These are phyloP conservation scores for Euphorbia peplus DNA, from an alignment of 345 rosid genomes.

Conservation along the genomic window DNA sequence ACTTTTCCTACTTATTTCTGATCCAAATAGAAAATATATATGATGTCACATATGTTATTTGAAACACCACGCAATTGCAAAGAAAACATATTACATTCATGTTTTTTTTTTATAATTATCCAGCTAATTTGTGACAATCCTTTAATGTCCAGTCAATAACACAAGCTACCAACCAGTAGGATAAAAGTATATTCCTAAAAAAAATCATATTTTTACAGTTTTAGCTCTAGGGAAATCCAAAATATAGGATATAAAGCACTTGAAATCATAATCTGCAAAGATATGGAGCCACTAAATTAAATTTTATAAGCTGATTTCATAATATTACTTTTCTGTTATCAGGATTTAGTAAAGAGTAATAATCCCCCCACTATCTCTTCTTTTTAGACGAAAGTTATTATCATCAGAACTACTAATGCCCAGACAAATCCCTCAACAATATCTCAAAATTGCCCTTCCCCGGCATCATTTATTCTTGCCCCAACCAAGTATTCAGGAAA, in stretches of 20 bases:
- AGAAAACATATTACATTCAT: not conserved
- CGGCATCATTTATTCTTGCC: not conserved
- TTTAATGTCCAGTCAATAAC: not conserved
- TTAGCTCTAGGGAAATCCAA: not conserved
- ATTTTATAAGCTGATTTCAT: slow-evolving; percentile 1
- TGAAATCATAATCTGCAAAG: not conserved
- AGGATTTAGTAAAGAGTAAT: too few relatives aligned
- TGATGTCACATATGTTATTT: slow-evolving; percentile 1
- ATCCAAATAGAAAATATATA: slow-evolving; percentile 7
- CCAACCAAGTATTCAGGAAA: not conserved
- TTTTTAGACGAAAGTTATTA: too few relatives aligned
- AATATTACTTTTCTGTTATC: not conserved
- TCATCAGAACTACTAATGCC: too few relatives aligned
- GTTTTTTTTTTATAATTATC: not conserved
- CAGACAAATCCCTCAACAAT: too few relatives aligned
- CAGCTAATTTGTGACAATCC: not conserved
- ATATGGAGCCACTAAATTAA: not conserved
- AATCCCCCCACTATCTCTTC: not conserved
- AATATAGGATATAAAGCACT: not conserved
- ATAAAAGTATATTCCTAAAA: too few relatives aligned
- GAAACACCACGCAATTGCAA: slow-evolving; percentile 3
- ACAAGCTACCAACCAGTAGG: not conserved
- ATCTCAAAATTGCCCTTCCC: not conserved
- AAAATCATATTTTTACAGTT: too few relatives aligned
- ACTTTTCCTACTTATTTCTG: slow-evolving; percentile 6